Conservation (phyloP, 2,329 filamentous ascomycete genomes). For the Aspergillus puulaauensis region DNA sequence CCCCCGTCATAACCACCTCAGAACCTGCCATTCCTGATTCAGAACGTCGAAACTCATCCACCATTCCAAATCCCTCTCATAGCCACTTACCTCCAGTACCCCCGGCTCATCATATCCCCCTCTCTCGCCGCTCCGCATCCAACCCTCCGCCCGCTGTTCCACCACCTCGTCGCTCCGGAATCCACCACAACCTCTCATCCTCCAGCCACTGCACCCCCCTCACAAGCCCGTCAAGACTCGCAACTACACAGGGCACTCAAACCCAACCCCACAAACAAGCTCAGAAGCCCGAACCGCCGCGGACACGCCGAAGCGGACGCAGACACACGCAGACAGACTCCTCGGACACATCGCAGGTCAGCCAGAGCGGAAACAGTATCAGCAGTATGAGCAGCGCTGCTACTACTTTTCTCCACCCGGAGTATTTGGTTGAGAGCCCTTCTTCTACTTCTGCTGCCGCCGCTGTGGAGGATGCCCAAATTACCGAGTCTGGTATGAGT, state of each 20-base stretch:
- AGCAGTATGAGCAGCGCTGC: background rate
- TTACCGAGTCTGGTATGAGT: background rate
- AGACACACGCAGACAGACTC: slow-evolving; percentile 28
- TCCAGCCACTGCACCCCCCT: slow-evolving; percentile 28
- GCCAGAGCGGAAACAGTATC: slow-evolving; percentile 4
- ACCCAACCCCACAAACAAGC: slow-evolving; percentile 21
- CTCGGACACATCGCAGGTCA: slow-evolving; percentile 20
- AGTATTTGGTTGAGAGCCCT: background rate
- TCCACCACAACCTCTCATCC: slow-evolving; percentile 15
- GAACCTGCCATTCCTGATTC: background rate
- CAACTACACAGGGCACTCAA: background rate
- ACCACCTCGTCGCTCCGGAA: slow-evolving; percentile 39
- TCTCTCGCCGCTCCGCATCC: slow-evolving; percentile 31
- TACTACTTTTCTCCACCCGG: background rate
- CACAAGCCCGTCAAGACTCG: slow-evolving; percentile 14
- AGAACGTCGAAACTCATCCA: slow-evolving; percentile 7
- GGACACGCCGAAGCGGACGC: slow-evolving; percentile 42
- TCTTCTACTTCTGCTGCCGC: background rate
- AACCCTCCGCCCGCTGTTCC: slow-evolving; percentile 42
- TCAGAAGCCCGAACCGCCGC: slow-evolving; percentile 41
- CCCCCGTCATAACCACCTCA: slow-evolving; percentile 11
- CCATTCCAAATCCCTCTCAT: background rate
- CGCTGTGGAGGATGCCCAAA: background rate
- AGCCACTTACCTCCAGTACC: slow-evolving; percentile 24
- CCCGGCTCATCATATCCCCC: slow-evolving; percentile 15